Percentiles rank a stretch among this genome's conserved stretches.
Evolutionary conservation across 2,329 filamentous ascomycete genomes (phyloP).

Genomic region (Paracorniculantispora psalliotae): DNA sequence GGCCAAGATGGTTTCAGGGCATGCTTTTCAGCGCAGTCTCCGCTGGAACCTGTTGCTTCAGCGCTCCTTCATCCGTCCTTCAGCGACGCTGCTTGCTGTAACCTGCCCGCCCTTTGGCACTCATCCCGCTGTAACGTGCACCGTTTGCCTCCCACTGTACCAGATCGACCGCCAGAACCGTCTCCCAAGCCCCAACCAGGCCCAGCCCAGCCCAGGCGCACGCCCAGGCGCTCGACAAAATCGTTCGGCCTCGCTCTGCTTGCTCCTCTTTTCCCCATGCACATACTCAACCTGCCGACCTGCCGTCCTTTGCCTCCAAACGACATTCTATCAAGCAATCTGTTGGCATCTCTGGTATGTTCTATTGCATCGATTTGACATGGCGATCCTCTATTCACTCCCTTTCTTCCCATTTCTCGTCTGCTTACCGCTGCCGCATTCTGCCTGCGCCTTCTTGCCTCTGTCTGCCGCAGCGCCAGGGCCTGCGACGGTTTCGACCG

Average conservation of each 20-base stretch:
- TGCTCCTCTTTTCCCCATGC: constrained; percentile 24
- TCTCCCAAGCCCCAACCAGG: too few relatives aligned
- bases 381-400: constrained; percentile 31
- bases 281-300: constrained; percentile 18
- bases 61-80: neutral
- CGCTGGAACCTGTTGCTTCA: neutral
- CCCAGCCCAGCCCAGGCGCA: neutral
- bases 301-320: constrained; percentile 9
- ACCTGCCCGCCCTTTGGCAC: too few relatives aligned
- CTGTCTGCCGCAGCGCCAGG: neutral
- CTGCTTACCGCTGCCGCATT: neutral
- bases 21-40: too few relatives aligned
- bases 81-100: too few relatives aligned
- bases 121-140: neutral
- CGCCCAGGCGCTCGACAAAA: constrained; percentile 17
- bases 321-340: constrained; percentile 14
- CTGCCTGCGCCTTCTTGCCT: neutral
- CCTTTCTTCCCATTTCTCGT: constrained; percentile 20
- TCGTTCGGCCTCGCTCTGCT: constrained; percentile 18
- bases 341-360: constrained; percentile 34
- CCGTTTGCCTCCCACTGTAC: neutral
- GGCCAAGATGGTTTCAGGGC: neutral
- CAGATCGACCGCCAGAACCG: too few relatives aligned
- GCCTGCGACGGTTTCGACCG: constrained; percentile 12
- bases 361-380: constrained; percentile 27